Evolutionary conservation across 106 monocot species (phyloP).

Genomic region (Dactylorhiza incarnata): DNA sequence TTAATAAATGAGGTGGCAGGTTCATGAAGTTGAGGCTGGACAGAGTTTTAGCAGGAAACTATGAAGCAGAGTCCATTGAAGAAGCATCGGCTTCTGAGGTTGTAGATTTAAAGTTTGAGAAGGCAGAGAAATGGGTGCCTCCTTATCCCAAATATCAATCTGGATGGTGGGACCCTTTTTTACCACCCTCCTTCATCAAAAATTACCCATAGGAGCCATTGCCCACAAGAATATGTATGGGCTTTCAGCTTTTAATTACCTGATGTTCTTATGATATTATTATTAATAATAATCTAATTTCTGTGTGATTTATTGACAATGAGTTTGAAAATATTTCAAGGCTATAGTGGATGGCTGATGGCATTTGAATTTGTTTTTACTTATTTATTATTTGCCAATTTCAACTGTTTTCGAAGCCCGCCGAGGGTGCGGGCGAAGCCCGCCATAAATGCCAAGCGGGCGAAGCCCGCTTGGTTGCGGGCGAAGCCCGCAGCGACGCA

Average conservation of each 20-base stretch:
- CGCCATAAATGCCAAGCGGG: too few species aligned
- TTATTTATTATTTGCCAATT: too few species aligned
- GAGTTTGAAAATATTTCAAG: neutral
- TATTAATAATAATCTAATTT: too few species aligned
- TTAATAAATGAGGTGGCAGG: constrained; percentile 33
- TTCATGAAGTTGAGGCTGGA: constrained; percentile 97
- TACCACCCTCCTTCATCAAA: constrained; percentile 47
- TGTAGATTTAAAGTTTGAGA: constrained; percentile 68
- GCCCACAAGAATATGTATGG: neutral
- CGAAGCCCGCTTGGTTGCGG: too few species aligned
- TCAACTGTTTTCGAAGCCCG: too few species aligned
- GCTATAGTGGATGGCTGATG: neutral
- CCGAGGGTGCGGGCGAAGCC: too few species aligned
- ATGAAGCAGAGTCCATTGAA: constrained; percentile 48
- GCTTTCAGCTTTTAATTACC: neutral
- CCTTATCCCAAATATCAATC: constrained; percentile 92
- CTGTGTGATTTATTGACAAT: too few species aligned
- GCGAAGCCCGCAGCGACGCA: too few species aligned
- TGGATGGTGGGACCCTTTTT: constrained; percentile 91
- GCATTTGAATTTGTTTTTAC: too few species aligned
- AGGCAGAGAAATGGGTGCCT: constrained; percentile 76
- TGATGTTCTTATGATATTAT: neutral
- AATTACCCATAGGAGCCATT: constrained; percentile 7
- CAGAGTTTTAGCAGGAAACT: constrained; percentile 68
- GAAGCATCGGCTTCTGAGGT: constrained; percentile 67